These are phyloP conservation scores for Phalaenopsis aphrodite DNA, from an alignment of 106 monocot species.

Conservation along the genomic window DNA sequence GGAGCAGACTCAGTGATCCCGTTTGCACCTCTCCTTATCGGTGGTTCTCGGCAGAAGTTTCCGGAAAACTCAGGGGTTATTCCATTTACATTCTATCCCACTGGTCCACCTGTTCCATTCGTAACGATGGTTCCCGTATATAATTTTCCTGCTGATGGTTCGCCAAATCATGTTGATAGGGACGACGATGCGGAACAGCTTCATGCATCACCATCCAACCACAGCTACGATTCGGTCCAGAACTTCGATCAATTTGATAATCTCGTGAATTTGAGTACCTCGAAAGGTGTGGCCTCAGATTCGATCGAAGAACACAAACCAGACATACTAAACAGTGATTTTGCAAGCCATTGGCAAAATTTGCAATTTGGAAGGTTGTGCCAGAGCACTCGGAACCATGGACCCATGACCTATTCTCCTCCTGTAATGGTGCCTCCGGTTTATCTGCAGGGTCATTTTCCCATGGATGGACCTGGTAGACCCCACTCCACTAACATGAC, in stretches of 20 bases:
- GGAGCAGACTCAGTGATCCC: conserved; percentile 7
- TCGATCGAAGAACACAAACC: conserved; percentile 32
- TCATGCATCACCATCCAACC: conserved; percentile 12
- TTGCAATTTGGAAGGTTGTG: conserved; percentile 59
- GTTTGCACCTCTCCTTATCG: conserved; percentile 33
- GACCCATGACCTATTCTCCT: conserved; percentile 25
- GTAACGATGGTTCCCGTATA: conserved; percentile 32
- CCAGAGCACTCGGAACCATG: conserved; percentile 33
- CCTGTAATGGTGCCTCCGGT: conserved; percentile 36
- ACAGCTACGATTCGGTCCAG: conserved; percentile 25
- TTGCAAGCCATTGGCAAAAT: conserved; percentile 62
- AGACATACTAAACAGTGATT: conserved; percentile 78
- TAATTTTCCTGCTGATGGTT: conserved; percentile 22
- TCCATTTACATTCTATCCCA: conserved; percentile 53
- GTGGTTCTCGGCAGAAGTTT: conserved; percentile 30
- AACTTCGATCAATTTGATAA: conserved; percentile 23
- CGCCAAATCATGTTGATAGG: conserved; percentile 28
- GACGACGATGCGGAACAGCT: conserved; percentile 21
- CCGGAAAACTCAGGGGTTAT: conserved; percentile 40
- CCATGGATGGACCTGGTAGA: conserved; percentile 65
- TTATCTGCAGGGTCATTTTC: conserved; percentile 49
- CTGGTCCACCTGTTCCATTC: conserved; percentile 72
- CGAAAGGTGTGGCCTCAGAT: conserved; percentile 12
- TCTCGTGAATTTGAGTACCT: conserved; percentile 17
- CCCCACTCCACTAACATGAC: conserved; percentile 42